phyloP scores from a whole-genome alignment of 495 filamentous ascomycete species.

The Glonium stellatum region DNA sequence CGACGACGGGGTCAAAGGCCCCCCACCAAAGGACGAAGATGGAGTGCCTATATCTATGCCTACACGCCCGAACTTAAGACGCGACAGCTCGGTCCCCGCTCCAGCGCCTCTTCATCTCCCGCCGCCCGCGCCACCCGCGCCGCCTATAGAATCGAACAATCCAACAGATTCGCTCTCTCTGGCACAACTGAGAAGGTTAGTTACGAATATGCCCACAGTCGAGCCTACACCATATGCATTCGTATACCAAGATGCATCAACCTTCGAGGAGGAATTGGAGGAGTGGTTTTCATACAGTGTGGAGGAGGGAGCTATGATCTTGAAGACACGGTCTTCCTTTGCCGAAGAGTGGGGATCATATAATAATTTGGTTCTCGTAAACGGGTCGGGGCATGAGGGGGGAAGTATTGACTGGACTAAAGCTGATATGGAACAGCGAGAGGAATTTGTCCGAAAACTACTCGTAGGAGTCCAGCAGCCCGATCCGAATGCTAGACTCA shows the following conservation, averaged over 20 bases:
- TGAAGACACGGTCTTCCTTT: conserved; percentile 64
- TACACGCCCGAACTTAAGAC: conserved; percentile 47
- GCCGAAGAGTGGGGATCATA: conserved; percentile 55
- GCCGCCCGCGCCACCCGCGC: conserved; percentile 51
- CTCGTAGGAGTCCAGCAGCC: conserved; percentile 11
- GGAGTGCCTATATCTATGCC: conserved; percentile 11
- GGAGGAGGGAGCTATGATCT: conserved; percentile 62
- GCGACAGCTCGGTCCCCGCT: conserved; percentile 44
- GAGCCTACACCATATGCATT: conserved; percentile 91
- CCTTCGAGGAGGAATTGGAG: conserved; percentile 79
- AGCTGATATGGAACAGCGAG: conserved; percentile 33
- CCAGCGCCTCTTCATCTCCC: conserved; percentile 55
- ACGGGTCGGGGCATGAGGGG: conserved; percentile 31
- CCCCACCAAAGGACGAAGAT: conserved; percentile 7
- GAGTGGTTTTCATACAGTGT: conserved; percentile 93
- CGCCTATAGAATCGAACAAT: conserved; percentile 41
- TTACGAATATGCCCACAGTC: conserved; percentile 68
- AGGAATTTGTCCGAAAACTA: conserved; percentile 30
- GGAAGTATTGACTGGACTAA: conserved; percentile 46
- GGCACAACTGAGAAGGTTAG: conserved; percentile 69
- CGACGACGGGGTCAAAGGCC: conserved; percentile 6
- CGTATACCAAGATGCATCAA: conserved; percentile 73
- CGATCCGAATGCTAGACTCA: conserved; percentile 27
- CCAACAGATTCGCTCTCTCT: conserved; percentile 73
- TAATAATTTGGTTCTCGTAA: conserved; percentile 30